Evolutionary conservation across 192 early-diverging fungal species (phyloP).

Genomic region (Umbelopsis ramanniana): DNA sequence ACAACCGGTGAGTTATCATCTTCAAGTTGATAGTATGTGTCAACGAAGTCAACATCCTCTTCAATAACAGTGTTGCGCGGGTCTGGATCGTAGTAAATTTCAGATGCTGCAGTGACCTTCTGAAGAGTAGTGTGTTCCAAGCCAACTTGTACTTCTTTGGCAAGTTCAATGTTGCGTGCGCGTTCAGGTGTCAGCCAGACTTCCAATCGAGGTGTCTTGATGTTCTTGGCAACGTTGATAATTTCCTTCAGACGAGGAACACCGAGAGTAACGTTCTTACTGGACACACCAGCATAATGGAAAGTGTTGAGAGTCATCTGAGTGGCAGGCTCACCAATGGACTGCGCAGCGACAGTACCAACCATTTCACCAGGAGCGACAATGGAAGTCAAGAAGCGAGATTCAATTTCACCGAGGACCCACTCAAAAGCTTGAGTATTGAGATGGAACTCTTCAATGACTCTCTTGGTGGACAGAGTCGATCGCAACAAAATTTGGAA

Average conservation of each 20-base stretch:
- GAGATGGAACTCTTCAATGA: slow-evolving; percentile 91
- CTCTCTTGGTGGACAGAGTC: slow-evolving; percentile 78
- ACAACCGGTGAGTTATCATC: slow-evolving; percentile 72
- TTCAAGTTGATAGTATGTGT: slow-evolving; percentile 80
- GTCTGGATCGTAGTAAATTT: slow-evolving; percentile 98
- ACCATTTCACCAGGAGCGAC: slow-evolving; percentile 98
- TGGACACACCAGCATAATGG: slow-evolving; percentile 98
- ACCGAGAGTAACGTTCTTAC: slow-evolving; percentile 96
- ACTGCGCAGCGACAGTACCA: slow-evolving; percentile 96
- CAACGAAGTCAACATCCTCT: slow-evolving; percentile 89
- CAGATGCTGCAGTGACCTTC: slow-evolving; percentile 79
- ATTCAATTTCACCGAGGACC: slow-evolving; percentile 92
- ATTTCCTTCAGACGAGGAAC: slow-evolving; percentile 99
- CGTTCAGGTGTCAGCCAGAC: slow-evolving; percentile 76
- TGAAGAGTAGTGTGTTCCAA: slow-evolving; percentile 93
- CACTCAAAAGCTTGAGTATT: slow-evolving; percentile 90
- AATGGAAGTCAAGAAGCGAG: slow-evolving; percentile 86
- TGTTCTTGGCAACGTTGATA: slow-evolving; percentile 97
- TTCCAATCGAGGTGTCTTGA: slow-evolving; percentile 89
- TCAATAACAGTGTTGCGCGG: slow-evolving; percentile 78
- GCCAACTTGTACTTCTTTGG: slow-evolving; percentile 85
- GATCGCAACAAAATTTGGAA: slow-evolving; percentile 87
- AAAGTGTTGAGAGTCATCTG: slow-evolving; percentile 99
- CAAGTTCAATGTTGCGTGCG: slow-evolving; percentile 73
- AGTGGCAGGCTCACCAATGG: slow-evolving; percentile 98